These are phyloP conservation scores for Yamadazyma jaroonii DNA, from an alignment of 1,139 yeast species.

Conservation along the genomic window DNA sequence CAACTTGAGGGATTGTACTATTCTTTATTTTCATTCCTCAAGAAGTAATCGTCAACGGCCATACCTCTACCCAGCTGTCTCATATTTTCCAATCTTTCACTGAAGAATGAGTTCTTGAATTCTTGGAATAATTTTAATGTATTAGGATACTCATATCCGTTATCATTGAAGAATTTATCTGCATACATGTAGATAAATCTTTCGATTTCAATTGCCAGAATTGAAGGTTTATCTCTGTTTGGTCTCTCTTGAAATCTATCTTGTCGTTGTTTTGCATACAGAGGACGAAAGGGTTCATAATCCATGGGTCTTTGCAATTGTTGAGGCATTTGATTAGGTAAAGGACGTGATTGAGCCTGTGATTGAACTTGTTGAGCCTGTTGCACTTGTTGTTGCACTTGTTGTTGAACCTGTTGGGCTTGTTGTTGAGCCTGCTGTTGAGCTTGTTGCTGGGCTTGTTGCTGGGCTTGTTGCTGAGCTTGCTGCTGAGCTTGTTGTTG, in stretches of 20 bases:
- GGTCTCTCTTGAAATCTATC: constrained; percentile 1
- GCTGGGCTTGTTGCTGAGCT: constrained; percentile 24
- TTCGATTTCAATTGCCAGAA: constrained; percentile 46
- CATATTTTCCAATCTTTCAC: constrained; percentile 42
- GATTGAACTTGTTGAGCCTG: not conserved
- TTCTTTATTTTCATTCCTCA: constrained; percentile 11
- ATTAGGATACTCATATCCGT: constrained; percentile 46
- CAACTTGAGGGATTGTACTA: not conserved
- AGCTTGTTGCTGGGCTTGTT: constrained; percentile 12
- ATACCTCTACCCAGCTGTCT: constrained; percentile 13
- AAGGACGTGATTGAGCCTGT: not conserved
- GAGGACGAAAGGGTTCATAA: constrained; percentile 5
- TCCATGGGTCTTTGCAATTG: constrained; percentile 2
- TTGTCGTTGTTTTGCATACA: constrained; percentile 1
- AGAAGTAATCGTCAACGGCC: constrained; percentile 36
- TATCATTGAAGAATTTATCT: constrained; percentile 45
- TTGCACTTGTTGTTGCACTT: constrained; percentile 2
- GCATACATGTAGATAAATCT: constrained; percentile 48
- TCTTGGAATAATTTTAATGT: constrained; percentile 49
- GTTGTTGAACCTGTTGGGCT: constrained; percentile 9
- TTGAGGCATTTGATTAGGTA: not conserved
- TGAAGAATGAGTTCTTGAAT: constrained; percentile 48
- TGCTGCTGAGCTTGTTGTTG: constrained; percentile 17
- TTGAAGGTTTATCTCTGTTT: constrained; percentile 6
- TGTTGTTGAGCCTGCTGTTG: constrained; percentile 13